Evolutionary conservation across 805 yeast species (phyloP).

Genomic region (Vanderwaltozyma tropicalis): DNA sequence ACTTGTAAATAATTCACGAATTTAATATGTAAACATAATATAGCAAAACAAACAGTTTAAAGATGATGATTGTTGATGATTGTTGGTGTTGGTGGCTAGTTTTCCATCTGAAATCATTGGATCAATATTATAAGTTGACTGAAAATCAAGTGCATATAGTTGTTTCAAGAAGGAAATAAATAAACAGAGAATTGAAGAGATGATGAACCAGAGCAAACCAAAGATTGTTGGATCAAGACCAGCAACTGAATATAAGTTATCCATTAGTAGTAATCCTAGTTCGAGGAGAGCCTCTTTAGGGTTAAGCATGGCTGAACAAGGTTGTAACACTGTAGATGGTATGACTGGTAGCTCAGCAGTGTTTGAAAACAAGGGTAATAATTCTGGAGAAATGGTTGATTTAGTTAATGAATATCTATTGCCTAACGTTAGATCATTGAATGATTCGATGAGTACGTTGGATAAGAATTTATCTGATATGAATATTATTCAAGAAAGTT

Average conservation of each 20-base stretch:
- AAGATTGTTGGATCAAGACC: constrained; percentile 9
- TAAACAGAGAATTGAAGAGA: background rate
- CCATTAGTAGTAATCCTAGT: constrained; percentile 31
- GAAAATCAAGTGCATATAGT: too few species aligned
- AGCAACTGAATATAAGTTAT: constrained; percentile 30
- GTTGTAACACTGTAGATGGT: background rate
- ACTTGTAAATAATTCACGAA: too few species aligned
- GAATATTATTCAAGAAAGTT: constrained; percentile 48
- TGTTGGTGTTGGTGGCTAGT: too few species aligned
- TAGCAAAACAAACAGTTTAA: too few species aligned
- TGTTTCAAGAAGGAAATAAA: too few species aligned
- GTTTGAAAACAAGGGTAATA: constrained; percentile 3
- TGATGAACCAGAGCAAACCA: constrained; percentile 11
- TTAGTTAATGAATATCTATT: constrained; percentile 29
- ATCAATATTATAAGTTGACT: too few species aligned
- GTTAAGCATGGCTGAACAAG: constrained; percentile 5
- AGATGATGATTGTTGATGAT: too few species aligned
- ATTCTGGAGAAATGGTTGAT: constrained; percentile 3
- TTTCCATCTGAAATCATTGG: too few species aligned
- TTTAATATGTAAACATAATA: too few species aligned
- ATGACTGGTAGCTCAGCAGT: background rate
- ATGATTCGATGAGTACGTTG: constrained; percentile 44
- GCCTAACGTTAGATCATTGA: constrained; percentile 35
- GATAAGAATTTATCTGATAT: constrained; percentile 50
- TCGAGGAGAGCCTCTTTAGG: constrained; percentile 27